phyloP scores from a whole-genome alignment of 768 basidiomycete species.

The Cyclocybe cylindracea region DNA sequence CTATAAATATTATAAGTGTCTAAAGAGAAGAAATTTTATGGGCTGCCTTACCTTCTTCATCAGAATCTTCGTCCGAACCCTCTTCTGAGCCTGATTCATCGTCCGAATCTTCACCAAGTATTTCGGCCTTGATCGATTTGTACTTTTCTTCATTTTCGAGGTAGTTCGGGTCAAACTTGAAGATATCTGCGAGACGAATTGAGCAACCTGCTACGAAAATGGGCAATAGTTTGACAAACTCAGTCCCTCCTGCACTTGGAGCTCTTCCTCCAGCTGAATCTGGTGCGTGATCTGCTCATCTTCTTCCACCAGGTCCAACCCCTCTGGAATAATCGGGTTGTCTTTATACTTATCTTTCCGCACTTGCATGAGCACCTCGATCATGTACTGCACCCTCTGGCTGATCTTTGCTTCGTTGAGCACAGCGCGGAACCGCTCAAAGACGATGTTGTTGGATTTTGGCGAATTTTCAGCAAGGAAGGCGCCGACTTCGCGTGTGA shows the following conservation, averaged over 20 bases:
- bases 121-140: constrained; percentile 87
- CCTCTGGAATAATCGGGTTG: constrained; percentile 92
- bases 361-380: constrained; percentile 98
- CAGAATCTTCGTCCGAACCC: constrained; percentile 66
- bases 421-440: constrained; percentile 95
- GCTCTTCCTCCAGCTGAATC: constrained; percentile 88
- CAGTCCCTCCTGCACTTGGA: constrained; percentile 91
- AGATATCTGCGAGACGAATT: constrained; percentile 64
- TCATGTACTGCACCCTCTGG: constrained; percentile 98
- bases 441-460: constrained; percentile 92
- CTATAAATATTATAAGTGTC: constrained; percentile 28
- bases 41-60: constrained; percentile 39
- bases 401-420: constrained; percentile 94
- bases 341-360: constrained; percentile 99
- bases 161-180: constrained; percentile 91
- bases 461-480: constrained; percentile 93
- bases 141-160: constrained; percentile 94
- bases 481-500: constrained; percentile 96
- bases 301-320: constrained; percentile 94
- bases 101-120: constrained; percentile 86
- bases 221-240: constrained; percentile 56
- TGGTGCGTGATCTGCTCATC: constrained; percentile 98
- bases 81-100: constrained; percentile 70
- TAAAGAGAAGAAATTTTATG: neutral
- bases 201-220: constrained; percentile 4